Evolutionary conservation across 805 yeast genomes (phyloP).

Genomic region (Nematodospora valgi): DNA sequence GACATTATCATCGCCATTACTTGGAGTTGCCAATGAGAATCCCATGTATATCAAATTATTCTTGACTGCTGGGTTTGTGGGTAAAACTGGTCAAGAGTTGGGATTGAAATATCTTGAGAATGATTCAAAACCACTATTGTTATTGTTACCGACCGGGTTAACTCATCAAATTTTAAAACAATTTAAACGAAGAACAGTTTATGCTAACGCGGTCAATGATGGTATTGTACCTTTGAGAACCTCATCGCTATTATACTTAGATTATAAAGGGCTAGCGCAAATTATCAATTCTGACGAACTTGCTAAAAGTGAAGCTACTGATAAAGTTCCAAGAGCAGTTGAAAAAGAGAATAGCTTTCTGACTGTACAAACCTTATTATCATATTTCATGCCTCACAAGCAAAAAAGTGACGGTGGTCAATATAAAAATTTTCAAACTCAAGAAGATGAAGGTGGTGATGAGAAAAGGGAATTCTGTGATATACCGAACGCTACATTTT

Average conservation of each 20-base stretch:
- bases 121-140: conserved; percentile 60
- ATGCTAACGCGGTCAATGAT: conserved; percentile 88
- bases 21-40: conserved; percentile 86
- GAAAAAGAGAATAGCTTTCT: conserved; percentile 14
- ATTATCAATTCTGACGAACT: conserved; percentile 16
- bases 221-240: conserved; percentile 96
- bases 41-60: conserved; percentile 84
- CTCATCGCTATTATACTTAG: conserved; percentile 78
- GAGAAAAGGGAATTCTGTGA: conserved; percentile 17
- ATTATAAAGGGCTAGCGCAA: conserved; percentile 62
- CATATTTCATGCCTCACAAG: conserved; percentile 42
- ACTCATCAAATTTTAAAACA: conserved; percentile 59
- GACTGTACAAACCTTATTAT: conserved; percentile 35
- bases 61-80: conserved; percentile 84
- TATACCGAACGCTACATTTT: conserved; percentile 69
- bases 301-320: conserved; percentile 11
- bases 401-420: conserved; percentile 17
- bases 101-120: conserved; percentile 53
- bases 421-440: conserved; percentile 17
- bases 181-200: conserved; percentile 72
- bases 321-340: conserved; percentile 17
- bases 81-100: conserved; percentile 87
- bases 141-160: conserved; percentile 72
- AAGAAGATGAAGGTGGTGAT: conserved; percentile 14
- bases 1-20: conserved; percentile 80